phyloP scores from a whole-genome alignment of 257 asterid species.

The Capsicum pubescens region DNA sequence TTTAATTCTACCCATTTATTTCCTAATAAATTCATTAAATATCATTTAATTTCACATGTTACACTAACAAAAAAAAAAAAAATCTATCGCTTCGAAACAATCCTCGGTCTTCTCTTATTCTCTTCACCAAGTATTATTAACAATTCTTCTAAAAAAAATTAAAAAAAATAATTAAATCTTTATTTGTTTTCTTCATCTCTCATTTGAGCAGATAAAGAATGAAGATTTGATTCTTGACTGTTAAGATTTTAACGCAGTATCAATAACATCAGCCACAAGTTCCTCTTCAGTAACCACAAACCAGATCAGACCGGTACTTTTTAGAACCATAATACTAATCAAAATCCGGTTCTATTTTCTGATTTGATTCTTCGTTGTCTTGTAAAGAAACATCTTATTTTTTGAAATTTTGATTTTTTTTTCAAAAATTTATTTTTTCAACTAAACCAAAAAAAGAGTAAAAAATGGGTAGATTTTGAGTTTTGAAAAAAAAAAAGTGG shows the following conservation, averaged over 20 bases:
- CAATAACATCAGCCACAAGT: slow-evolving; percentile 72
- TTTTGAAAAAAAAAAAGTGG: background rate
- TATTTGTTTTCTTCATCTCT: no score
- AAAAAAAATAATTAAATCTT: no score
- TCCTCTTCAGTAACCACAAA: slow-evolving; percentile 83
- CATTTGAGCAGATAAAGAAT: no score
- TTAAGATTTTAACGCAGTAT: slow-evolving; percentile 75
- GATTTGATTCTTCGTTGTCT: slow-evolving; percentile 79
- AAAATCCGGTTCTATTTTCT: slow-evolving; percentile 67
- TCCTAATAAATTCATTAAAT: no score
- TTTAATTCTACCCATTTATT: no score
- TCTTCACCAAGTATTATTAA: no score
- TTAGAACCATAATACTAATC: slow-evolving; percentile 74
- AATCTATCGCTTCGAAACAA: no score
- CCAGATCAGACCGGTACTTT: slow-evolving; percentile 91
- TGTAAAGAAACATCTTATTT: slow-evolving; percentile 64
- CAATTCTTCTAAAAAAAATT: no score
- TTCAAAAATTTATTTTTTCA: background rate
- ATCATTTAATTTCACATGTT: no score
- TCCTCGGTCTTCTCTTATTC: no score
- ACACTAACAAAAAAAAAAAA: no score
- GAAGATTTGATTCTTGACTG: no score
- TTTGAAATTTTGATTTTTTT: background rate
- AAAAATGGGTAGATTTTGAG: background rate
- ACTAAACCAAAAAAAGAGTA: background rate